A percentile compares a stretch with the other conserved stretches of the same genome.
phyloP scores from a whole-genome alignment of 164 flowering plant species.

The Echeveria elegans region DNA sequence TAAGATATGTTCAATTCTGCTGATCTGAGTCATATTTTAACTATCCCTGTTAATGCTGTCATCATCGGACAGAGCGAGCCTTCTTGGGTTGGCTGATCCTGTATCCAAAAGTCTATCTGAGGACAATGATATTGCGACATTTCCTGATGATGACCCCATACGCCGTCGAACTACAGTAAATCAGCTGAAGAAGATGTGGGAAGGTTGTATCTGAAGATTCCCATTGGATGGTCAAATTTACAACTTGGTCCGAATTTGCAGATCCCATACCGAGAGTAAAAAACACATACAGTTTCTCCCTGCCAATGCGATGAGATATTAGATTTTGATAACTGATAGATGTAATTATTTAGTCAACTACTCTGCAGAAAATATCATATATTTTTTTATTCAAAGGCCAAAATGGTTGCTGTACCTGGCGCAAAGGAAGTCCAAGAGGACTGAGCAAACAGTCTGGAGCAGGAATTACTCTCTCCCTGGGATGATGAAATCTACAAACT shows the following conservation, averaged over 20 bases:
- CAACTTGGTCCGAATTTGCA: conserved; percentile 99
- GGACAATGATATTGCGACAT: conserved; percentile 40
- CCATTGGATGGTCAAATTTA: conserved; percentile 98
- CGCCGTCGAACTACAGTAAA: conserved; percentile 42
- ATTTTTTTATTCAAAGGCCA: no score
- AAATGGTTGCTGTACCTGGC: no score
- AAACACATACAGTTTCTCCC: conserved; percentile 92
- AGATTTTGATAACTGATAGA: neutral
- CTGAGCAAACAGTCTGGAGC: no score
- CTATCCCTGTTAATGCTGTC: conserved; percentile 50
- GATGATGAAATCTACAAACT: no score
- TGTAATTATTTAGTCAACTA: no score
- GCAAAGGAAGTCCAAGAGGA: no score
- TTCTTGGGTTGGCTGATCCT: conserved; percentile 39
- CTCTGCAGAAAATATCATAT: no score
- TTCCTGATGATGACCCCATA: conserved; percentile 59
- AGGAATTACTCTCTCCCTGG: no score
- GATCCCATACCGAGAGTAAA: conserved; percentile 90
- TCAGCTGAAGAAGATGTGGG: conserved; percentile 51
- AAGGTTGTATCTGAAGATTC: conserved; percentile 46
- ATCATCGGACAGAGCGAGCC: conserved; percentile 54
- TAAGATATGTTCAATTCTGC: conserved; percentile 17
- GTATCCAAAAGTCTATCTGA: conserved; percentile 57
- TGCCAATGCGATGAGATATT: conserved; percentile 23
- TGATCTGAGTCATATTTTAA: conserved; percentile 17